Evolutionary conservation across 2,329 filamentous ascomycete genomes (phyloP).

Genomic region (Paracamarosporium sp.): DNA sequence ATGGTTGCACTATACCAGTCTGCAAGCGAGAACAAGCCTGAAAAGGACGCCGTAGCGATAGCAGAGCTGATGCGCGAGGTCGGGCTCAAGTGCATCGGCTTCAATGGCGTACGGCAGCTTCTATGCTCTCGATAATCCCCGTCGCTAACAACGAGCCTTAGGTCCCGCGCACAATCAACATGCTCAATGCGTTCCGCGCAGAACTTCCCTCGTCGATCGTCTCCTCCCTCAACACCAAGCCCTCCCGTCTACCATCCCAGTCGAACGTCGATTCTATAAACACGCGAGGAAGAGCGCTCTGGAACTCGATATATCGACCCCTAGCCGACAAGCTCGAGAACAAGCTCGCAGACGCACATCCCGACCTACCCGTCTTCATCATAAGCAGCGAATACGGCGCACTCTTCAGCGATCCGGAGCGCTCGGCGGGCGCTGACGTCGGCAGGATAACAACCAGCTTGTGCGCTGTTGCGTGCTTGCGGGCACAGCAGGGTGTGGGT

Average conservation of each 20-base stretch:
- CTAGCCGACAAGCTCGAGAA: slow-evolving; percentile 74
- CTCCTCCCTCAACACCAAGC: slow-evolving; percentile 59
- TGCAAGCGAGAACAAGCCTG: slow-evolving; percentile 26
- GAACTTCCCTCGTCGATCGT: slow-evolving; percentile 65
- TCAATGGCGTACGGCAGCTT: slow-evolving; percentile 66
- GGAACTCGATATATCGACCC: slow-evolving; percentile 79
- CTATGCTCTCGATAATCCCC: not conserved
- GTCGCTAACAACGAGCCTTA: slow-evolving; percentile 24
- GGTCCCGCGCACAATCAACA: slow-evolving; percentile 85
- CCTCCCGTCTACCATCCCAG: slow-evolving; percentile 57
- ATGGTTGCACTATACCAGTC: slow-evolving; percentile 67
- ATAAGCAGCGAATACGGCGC: slow-evolving; percentile 76
- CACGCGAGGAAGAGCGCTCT: slow-evolving; percentile 68
- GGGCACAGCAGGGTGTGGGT: slow-evolving; percentile 81
- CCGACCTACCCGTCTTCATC: slow-evolving; percentile 82
- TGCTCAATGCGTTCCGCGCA: slow-evolving; percentile 73
- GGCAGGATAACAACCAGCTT: slow-evolving; percentile 76
- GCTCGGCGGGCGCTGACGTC: slow-evolving; percentile 58
- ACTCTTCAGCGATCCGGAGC: slow-evolving; percentile 72
- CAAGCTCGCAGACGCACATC: slow-evolving; percentile 77
- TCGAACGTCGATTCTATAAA: slow-evolving; percentile 63
- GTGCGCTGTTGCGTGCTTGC: slow-evolving; percentile 75
- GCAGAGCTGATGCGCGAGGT: slow-evolving; percentile 79
- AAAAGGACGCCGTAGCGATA: slow-evolving; percentile 53
- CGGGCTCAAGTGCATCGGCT: slow-evolving; percentile 78